phyloP scores from a whole-genome alignment of 306 rosid genomes.

The Fragaria ananassa region DNA sequence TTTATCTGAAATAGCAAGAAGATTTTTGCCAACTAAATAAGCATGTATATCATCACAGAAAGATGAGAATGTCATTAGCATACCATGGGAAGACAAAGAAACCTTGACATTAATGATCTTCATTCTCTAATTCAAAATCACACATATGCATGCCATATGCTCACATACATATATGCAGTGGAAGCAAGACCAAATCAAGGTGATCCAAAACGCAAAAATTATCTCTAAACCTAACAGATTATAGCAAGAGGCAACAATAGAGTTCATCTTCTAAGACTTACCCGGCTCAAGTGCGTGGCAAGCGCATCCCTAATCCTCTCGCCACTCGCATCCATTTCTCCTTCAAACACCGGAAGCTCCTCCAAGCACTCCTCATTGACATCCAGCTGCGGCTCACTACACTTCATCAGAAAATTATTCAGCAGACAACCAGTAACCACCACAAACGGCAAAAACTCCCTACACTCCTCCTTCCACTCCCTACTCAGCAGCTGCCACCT shows the following conservation, averaged over 20 bases:
- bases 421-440: slow-evolving; percentile 66
- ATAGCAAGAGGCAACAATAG: slow-evolving; percentile 1
- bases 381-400: slow-evolving; percentile 41
- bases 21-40: no score
- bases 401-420: slow-evolving; percentile 71
- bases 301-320: slow-evolving; percentile 58
- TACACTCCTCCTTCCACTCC: slow-evolving; percentile 66
- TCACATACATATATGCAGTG: slow-evolving; percentile 2
- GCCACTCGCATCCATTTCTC: slow-evolving; percentile 53
- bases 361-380: slow-evolving; percentile 23
- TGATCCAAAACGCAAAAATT: slow-evolving; percentile 10
- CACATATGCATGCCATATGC: background rate
- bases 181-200: slow-evolving; percentile 5
- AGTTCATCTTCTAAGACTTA: slow-evolving; percentile 51
- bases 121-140: slow-evolving; percentile 7
- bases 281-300: slow-evolving; percentile 64
- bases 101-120: background rate
- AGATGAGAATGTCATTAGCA: background rate
- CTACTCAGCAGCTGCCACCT: slow-evolving; percentile 65
- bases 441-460: slow-evolving; percentile 64
- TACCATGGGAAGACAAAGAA: background rate
- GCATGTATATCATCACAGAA: background rate
- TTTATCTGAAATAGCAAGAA: background rate
- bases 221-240: slow-evolving; percentile 1
- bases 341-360: slow-evolving; percentile 39